phyloP scores from a whole-genome alignment of 2,329 filamentous ascomycete genomes.

The Reticulascus tulasneorum region DNA sequence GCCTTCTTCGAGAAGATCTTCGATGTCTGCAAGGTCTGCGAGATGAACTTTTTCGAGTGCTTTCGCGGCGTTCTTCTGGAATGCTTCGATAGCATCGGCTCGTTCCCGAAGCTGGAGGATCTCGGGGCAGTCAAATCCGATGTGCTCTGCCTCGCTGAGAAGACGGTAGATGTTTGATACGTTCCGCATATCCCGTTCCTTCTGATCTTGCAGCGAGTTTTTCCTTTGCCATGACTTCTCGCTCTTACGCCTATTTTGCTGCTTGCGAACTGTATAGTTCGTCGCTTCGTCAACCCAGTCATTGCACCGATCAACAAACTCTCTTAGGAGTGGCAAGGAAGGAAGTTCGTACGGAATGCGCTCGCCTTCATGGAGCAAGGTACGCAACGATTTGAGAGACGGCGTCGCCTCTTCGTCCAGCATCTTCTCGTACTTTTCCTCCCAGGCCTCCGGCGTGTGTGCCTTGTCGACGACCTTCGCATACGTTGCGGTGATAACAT shows the following conservation, averaged over 20 bases:
- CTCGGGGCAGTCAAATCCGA: slow-evolving; percentile 91
- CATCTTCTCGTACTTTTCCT: slow-evolving; percentile 80
- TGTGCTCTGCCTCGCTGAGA: slow-evolving; percentile 74
- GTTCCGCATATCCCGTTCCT: slow-evolving; percentile 84
- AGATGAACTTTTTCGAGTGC: slow-evolving; percentile 64
- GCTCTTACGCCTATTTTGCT: slow-evolving; percentile 93
- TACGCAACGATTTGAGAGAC: slow-evolving; percentile 79
- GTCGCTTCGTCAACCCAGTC: slow-evolving; percentile 98
- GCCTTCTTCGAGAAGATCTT: slow-evolving; percentile 86
- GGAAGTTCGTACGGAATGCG: slow-evolving; percentile 88
- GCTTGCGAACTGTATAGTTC: slow-evolving; percentile 93
- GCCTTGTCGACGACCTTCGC: slow-evolving; percentile 84
- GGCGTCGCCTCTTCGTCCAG: slow-evolving; percentile 82
- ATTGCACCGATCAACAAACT: slow-evolving; percentile 93
- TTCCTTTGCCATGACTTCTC: slow-evolving; percentile 75
- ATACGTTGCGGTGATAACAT: slow-evolving; percentile 61
- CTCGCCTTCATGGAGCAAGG: slow-evolving; percentile 86
- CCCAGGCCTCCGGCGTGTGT: slow-evolving; percentile 80
- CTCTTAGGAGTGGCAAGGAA: slow-evolving; percentile 74
- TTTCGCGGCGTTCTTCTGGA: slow-evolving; percentile 70
- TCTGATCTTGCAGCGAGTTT: slow-evolving; percentile 56
- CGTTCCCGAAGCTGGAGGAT: slow-evolving; percentile 83
- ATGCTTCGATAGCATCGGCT: slow-evolving; percentile 76
- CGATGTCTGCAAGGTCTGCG: slow-evolving; percentile 69
- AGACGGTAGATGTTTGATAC: slow-evolving; percentile 85